A percentile compares a stretch with the other conserved stretches of the same genome.
These are phyloP conservation scores for Trichomonas vaginalis DNA, from an alignment of 208 protist species.

Conservation along the genomic window DNA sequence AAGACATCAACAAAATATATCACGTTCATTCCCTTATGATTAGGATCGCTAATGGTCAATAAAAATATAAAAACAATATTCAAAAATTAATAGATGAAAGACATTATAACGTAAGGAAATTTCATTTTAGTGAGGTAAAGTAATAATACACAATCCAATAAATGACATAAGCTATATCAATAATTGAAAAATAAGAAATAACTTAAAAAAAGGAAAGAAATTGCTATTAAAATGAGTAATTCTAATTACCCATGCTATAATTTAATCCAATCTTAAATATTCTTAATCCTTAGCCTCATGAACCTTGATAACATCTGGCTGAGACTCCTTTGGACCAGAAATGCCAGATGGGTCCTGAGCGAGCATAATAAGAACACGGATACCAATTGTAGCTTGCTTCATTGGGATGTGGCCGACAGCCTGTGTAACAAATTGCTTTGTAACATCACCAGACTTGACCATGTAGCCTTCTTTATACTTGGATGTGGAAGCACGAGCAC, in stretches of 20 bases:
- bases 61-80: too few relatives aligned
- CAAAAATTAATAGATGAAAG: too few relatives aligned
- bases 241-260: background rate
- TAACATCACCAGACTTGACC: conserved; percentile 73
- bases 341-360: conserved; percentile 62
- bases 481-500: conserved; percentile 87
- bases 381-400: conserved; percentile 79
- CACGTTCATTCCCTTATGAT: too few relatives aligned
- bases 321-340: conserved; percentile 37
- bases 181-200: too few relatives aligned
- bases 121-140: too few relatives aligned
- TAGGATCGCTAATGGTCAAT: too few relatives aligned
- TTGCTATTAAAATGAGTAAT: background rate
- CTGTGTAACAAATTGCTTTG: conserved; percentile 67
- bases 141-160: too few relatives aligned
- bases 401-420: conserved; percentile 87
- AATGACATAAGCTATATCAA: too few relatives aligned
- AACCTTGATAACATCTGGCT: conserved; percentile 55
- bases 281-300: conserved; percentile 56
- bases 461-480: conserved; percentile 99
- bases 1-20: too few relatives aligned
- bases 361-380: conserved; percentile 97
- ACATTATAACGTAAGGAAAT: too few relatives aligned
- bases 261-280: background rate
- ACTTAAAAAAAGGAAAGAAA: too few relatives aligned